Conservation (phyloP, 768 basidiomycete genomes). For the Lentinula lateritia region DNA sequence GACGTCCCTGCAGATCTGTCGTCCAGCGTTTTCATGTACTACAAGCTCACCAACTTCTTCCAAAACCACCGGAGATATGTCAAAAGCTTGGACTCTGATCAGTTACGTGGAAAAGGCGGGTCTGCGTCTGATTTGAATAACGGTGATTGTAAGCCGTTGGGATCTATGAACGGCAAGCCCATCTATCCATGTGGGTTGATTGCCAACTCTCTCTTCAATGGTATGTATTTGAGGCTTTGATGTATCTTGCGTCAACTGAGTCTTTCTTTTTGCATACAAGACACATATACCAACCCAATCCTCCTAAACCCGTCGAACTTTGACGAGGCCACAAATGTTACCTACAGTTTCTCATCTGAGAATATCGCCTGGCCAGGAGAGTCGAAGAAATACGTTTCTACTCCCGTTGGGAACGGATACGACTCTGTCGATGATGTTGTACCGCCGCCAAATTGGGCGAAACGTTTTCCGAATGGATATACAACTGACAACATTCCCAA, state of each 20-base stretch:
- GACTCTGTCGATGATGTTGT: constrained; percentile 57
- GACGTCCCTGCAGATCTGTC: constrained; percentile 73
- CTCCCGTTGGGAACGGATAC: constrained; percentile 47
- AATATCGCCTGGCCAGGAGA: constrained; percentile 98
- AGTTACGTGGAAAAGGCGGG: constrained; percentile 72
- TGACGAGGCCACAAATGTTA: constrained; percentile 31
- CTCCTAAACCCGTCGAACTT: constrained; percentile 46
- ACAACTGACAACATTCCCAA: constrained; percentile 63
- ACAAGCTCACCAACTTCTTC: constrained; percentile 94
- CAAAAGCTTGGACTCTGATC: constrained; percentile 79
- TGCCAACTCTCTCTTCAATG: constrained; percentile 96
- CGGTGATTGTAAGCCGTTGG: constrained; percentile 88
- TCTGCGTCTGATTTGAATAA: constrained; percentile 42
- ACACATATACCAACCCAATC: constrained; percentile 69
- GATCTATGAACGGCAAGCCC: constrained; percentile 42
- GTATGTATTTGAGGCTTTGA: constrained; percentile 31
- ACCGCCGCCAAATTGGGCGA: constrained; percentile 91
- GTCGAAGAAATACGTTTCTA: constrained; percentile 77
- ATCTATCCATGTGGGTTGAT: constrained; percentile 97
- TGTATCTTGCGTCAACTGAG: background rate
- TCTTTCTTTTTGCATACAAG: constrained; percentile 29
- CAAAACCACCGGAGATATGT: constrained; percentile 99
- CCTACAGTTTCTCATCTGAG: constrained; percentile 68
- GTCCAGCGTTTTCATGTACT: constrained; percentile 84
- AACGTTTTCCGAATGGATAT: constrained; percentile 71